Base-by-base conservation (phyloP, 352 stramenopile genomes). In the Globisporangium splendens region DNA sequence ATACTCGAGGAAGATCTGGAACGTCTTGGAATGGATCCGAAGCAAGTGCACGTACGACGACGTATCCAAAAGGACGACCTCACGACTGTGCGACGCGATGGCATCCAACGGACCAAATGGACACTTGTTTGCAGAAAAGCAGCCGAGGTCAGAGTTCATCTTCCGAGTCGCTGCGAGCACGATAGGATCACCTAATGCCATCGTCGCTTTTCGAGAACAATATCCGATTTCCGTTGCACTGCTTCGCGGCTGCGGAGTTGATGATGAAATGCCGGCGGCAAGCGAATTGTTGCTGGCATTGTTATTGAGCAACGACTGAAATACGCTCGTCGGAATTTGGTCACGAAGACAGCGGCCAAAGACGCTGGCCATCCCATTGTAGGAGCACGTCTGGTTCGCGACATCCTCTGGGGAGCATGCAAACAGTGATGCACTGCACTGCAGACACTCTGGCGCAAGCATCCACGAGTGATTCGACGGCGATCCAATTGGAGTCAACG, bases 41-140 rank as follows among this genome's bases (percentile, higher is more conserved):
- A 67, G 0, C 7, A 70, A 7, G n/a, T 70, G 63, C 6, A 67
- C 44, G 35, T 61, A 66, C 22, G 48, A 59, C 12, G 59, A 50
- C 38, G 50, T 49, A 15, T 60, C 53, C 6, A 70, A 53, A 35
- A 35, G 28, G 0, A 35, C 28, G 5, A 35, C 28, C 10, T 35
- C n/a, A 56, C 13, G 1, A 70, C 46, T 35, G 52, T 17, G 3
- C 42, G 28, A 1, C 18, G 31, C 3, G 44, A 24, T 31, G 58
- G 21, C 14, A 70, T 67, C 59, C 14, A 70, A 21, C 5, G 63
- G 63, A 11, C 63, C 63, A 21, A 70, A 70, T 31, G 63, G 63
- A 53, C 63, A 70, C 24, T 62, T 48, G 5, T 46, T 52, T 17
- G 35, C 24, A 8, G 41, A 28, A 31, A 69, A 69, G 58, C 63